Percentiles rank a stretch among this genome's conserved stretches.
Conservation (phyloP, 1,284 basidiomycete species). For the Fereydounia khargensis region DNA sequence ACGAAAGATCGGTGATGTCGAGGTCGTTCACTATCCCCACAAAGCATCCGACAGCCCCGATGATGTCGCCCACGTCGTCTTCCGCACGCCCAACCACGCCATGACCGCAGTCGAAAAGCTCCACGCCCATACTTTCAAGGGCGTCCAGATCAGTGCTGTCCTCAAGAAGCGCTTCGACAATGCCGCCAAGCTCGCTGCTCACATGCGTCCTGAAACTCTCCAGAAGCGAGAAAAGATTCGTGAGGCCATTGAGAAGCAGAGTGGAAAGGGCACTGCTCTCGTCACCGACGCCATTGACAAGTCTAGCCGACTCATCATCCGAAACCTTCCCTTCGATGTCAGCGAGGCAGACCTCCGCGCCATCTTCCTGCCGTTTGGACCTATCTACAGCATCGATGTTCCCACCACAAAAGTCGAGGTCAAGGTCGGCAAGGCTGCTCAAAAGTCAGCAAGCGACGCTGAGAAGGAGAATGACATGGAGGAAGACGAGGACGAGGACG, state of each 20-base stretch:
- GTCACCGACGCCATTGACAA: conserved; percentile 28
- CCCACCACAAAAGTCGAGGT: conserved; percentile 60
- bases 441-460: background rate
- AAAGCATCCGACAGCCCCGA: conserved; percentile 22
- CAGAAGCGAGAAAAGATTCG: conserved; percentile 59
- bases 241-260: conserved; percentile 46
- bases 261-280: conserved; percentile 27
- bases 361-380: conserved; percentile 82
- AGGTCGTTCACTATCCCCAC: conserved; percentile 42
- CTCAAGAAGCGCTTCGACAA: conserved; percentile 80
- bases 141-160: conserved; percentile 77
- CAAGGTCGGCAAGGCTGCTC: conserved; percentile 1
- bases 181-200: conserved; percentile 62
- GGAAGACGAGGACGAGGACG: conserved; percentile 14
- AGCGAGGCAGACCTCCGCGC: conserved; percentile 78
- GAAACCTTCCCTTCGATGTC: conserved; percentile 75
- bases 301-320: conserved; percentile 77
- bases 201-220: conserved; percentile 58
- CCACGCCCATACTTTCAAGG: conserved; percentile 92
- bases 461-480: conserved; percentile 66
- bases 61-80: conserved; percentile 70
- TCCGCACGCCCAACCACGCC: conserved; percentile 70
- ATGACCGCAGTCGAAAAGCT: conserved; percentile 75
- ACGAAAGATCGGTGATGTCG: conserved; percentile 54
- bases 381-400: conserved; percentile 80